Conservation (phyloP, 2,329 filamentous ascomycete species). For the Scleromitrula shiraiana region DNA sequence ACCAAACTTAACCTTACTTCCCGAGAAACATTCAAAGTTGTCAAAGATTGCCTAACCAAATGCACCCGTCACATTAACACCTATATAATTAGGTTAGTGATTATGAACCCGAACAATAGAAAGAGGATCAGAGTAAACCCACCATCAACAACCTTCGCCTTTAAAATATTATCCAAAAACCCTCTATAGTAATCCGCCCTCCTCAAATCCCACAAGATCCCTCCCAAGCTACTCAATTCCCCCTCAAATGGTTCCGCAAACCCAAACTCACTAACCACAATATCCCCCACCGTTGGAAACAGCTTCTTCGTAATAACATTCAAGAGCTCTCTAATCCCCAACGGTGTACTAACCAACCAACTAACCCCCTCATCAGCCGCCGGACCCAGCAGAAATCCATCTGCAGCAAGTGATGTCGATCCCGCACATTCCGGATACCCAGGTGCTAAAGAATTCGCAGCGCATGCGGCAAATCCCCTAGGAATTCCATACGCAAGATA, state of each 20-base stretch:
- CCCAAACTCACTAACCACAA: conserved; percentile 25
- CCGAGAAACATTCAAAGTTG: conserved; percentile 36
- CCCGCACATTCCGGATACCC: conserved; percentile 26
- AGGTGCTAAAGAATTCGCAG: conserved; percentile 22
- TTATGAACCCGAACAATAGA: neutral
- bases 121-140: neutral
- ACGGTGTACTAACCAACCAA: conserved; percentile 36
- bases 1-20: conserved; percentile 20
- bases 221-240: conserved; percentile 11
- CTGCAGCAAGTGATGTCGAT: conserved; percentile 28
- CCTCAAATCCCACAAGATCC: conserved; percentile 69
- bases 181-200: conserved; percentile 68
- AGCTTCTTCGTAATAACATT: conserved; percentile 34
- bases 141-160: conserved; percentile 64
- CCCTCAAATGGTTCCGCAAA: conserved; percentile 27
- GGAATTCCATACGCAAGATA: conserved; percentile 27
- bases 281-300: conserved; percentile 33
- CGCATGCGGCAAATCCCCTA: conserved; percentile 33
- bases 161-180: conserved; percentile 57
- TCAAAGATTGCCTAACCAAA: conserved; percentile 86
- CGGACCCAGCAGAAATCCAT: conserved; percentile 39
- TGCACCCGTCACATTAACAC: conserved; percentile 70
- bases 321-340: conserved; percentile 34
- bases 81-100: conserved; percentile 2
- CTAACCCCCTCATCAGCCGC: conserved; percentile 33